These are phyloP conservation scores for Syncephalastrum sp. DNA, from an alignment of 371 early-diverging fungal species.

Conservation along the genomic window DNA sequence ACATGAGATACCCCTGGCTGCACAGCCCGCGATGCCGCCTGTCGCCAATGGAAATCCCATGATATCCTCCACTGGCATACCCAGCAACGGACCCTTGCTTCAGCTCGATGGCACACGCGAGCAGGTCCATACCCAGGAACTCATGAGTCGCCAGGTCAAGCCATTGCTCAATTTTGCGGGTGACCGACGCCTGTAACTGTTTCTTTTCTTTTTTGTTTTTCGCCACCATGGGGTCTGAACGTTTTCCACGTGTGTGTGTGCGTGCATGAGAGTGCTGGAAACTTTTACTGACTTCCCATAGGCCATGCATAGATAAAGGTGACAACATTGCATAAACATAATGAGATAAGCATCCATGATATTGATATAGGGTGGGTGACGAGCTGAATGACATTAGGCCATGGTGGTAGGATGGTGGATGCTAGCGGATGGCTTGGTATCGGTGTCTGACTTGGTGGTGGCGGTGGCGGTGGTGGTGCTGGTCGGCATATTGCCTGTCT, in stretches of 20 bases:
- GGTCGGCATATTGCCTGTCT: slow-evolving; percentile 22
- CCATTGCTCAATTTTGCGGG: slow-evolving; percentile 40
- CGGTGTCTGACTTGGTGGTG: slow-evolving; percentile 6
- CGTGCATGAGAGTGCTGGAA: no score
- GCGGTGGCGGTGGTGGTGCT: not conserved
- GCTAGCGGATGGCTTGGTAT: slow-evolving; percentile 10
- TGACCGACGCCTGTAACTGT: not conserved
- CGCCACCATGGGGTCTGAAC: slow-evolving; percentile 3
- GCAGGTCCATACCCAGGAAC: slow-evolving; percentile 34
- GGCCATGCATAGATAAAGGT: no score
- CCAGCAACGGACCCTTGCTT: slow-evolving; percentile 27
- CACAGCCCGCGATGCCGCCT: slow-evolving; percentile 16
- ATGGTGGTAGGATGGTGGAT: not conserved
- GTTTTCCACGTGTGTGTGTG: no score
- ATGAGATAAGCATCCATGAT: not conserved
- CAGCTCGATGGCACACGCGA: slow-evolving; percentile 37
- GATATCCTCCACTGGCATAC: not conserved
- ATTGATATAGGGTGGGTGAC: not conserved
- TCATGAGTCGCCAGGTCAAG: slow-evolving; percentile 44
- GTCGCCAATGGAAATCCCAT: slow-evolving; percentile 2
- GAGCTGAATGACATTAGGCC: not conserved
- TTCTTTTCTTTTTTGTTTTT: no score
- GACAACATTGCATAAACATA: no score
- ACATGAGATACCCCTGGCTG: slow-evolving; percentile 36
- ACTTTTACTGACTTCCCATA: no score